Percentiles rank a stretch among this genome's conserved stretches.
Conservation (phyloP, 257 asterid genomes). For the Fraxinus anomala region DNA sequence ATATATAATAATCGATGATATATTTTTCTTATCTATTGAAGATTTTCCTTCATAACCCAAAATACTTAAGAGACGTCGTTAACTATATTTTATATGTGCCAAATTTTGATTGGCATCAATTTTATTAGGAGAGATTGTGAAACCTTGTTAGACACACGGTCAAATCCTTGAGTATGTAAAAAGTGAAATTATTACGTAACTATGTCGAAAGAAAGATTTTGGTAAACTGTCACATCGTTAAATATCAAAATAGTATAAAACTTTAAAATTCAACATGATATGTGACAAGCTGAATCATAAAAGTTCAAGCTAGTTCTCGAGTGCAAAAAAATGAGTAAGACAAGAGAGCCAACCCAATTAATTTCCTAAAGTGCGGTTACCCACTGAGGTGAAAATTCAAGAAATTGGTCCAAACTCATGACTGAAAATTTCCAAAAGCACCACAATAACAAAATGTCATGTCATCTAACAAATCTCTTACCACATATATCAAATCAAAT, state of each 20-base stretch:
- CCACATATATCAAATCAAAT: background rate
- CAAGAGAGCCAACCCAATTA: background rate
- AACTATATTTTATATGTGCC: background rate
- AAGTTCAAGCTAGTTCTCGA: too few species aligned
- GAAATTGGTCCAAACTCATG: background rate
- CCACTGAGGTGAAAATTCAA: background rate
- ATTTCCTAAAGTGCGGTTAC: background rate
- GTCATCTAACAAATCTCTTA: background rate
- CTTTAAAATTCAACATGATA: too few species aligned
- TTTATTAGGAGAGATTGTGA: background rate
- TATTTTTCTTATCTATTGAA: background rate
- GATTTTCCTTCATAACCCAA: constrained; percentile 4
- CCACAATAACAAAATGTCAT: background rate
- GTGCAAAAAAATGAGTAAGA: background rate
- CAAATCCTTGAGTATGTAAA: background rate
- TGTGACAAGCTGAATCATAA: too few species aligned
- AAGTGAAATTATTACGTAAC: background rate
- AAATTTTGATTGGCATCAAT: background rate
- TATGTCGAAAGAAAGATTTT: background rate
- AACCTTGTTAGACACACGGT: background rate
- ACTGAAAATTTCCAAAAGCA: background rate
- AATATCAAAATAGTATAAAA: too few species aligned
- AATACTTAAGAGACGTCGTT: background rate
- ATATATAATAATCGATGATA: background rate
- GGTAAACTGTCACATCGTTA: too few species aligned